Evolutionary conservation across 352 stramenopile genomes (phyloP), one percentile per base, ranked within the genome.

Genomic region (Globisporangium lucens): DNA sequence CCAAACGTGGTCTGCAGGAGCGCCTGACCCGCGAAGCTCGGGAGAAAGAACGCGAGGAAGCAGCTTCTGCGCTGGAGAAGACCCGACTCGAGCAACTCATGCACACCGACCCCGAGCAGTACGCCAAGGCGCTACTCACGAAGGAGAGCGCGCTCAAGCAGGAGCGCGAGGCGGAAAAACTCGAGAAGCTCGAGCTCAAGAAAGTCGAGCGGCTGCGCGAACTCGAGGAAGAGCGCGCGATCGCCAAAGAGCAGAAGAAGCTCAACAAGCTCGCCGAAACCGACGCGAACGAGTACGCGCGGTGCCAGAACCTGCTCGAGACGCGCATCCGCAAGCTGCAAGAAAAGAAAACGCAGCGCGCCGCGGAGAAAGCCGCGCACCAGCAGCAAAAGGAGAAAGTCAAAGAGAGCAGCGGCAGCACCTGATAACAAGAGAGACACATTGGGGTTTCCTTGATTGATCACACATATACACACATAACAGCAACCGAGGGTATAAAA

Each of bases 201-300:
- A 83, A 79, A 53, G 75, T 71, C 9, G 78, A 80, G 63, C 78
- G 79, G 5, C 65, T 89, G 7, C 76, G 68, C 8, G 79, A 89
- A 59, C 65, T 86, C 13, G 79, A 90, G 24, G 85, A 91, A 47
- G 80, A 87, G 66, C 69, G 80, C 27, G 79, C 79, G 43, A 88
- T 89, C 63, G 76, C 76, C 17, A 86, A 86, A 55, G 82, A 92
- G 57, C 77, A 89, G 33, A 82, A 80, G 30, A 73, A 76, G 53
- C 74, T 94, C n/a, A 68, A 87, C 62, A 76, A 70, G 22, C 74
- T 91, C 7, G 82, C 83, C 8, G 78, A 85, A 51, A 68, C 49
- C 2, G 77, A 88, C 30, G 47, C 64, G 22, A 46, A 58, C 46
- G 83, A 90, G 70, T 91, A 89, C 64, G 67, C 71, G 22, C 75